A percentile compares a stretch with the other conserved stretches of the same genome.
Conservation (phyloP, 805 yeast species). For the Teunomyces pallodes region DNA sequence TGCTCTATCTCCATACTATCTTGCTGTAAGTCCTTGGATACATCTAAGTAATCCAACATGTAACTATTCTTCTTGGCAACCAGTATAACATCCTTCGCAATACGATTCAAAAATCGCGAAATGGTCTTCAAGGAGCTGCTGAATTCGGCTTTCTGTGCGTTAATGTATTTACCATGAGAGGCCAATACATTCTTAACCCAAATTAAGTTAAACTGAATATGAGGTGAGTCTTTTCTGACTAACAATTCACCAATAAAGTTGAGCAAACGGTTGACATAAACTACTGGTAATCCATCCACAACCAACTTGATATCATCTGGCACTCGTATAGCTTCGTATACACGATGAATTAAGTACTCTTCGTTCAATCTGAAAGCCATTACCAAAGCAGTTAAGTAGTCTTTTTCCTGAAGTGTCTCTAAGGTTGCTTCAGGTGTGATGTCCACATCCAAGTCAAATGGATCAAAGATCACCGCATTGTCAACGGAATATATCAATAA, state of each 20-base stretch:
- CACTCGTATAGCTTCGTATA: slow-evolving; percentile 67
- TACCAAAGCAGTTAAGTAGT: slow-evolving; percentile 73
- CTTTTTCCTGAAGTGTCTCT: slow-evolving; percentile 56
- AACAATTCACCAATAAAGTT: slow-evolving; percentile 62
- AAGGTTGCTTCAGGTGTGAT: slow-evolving; percentile 78
- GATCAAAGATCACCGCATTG: slow-evolving; percentile 76
- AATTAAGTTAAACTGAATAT: slow-evolving; percentile 75
- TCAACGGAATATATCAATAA: slow-evolving; percentile 78
- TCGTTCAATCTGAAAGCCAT: slow-evolving; percentile 96
- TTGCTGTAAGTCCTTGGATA: slow-evolving; percentile 5
- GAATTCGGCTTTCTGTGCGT: slow-evolving; percentile 58
- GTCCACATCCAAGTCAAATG: slow-evolving; percentile 90
- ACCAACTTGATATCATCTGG: slow-evolving; percentile 67
- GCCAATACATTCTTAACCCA: slow-evolving; percentile 76
- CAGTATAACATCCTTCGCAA: slow-evolving; percentile 69
- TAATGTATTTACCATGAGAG: slow-evolving; percentile 75
- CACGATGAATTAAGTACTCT: slow-evolving; percentile 61
- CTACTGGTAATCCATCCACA: slow-evolving; percentile 66
- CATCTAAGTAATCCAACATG: slow-evolving; percentile 49
- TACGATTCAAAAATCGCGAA: slow-evolving; percentile 70
- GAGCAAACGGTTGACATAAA: slow-evolving; percentile 68
- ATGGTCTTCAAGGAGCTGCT: slow-evolving; percentile 63
- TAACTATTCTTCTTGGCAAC: slow-evolving; percentile 54
- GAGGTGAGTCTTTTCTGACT: slow-evolving; percentile 60
- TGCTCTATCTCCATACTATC: slow-evolving; percentile 4